These are phyloP conservation scores for Fraxinus sp. DNA, from an alignment of 305 asterid species.

Conservation along the genomic window DNA sequence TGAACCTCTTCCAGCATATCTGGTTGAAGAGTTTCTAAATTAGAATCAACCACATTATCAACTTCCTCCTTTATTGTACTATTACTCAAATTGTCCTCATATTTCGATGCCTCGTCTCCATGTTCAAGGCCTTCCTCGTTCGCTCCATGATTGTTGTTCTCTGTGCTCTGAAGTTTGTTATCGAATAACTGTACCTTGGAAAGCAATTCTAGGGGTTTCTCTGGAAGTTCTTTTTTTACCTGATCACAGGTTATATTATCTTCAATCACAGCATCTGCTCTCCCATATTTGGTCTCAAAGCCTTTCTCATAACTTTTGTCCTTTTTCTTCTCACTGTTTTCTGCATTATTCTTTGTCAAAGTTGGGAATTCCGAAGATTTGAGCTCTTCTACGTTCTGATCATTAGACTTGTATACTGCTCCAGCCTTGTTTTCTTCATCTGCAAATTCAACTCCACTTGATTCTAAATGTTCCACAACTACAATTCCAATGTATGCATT, in stretches of 20 bases:
- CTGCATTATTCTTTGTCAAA: background rate
- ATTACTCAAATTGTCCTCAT: conserved; percentile 1
- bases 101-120: conserved; percentile 14
- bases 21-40: conserved; percentile 14
- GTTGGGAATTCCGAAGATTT: conserved; percentile 10
- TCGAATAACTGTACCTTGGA: background rate
- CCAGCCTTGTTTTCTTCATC: conserved; percentile 24
- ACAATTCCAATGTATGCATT: conserved; percentile 3
- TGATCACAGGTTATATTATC: conserved; percentile 2
- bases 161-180: background rate
- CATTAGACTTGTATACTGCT: conserved; percentile 12
- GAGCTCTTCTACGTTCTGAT: conserved; percentile 9
- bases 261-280: conserved; percentile 6
- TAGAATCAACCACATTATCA: background rate
- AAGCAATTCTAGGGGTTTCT: background rate
- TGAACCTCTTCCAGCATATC: conserved; percentile 15
- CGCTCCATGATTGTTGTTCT: background rate
- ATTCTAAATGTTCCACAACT: conserved; percentile 22
- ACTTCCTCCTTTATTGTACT: conserved; percentile 12
- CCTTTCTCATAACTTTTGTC: background rate
- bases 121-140: conserved; percentile 2
- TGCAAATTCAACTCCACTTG: conserved; percentile 22
- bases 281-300: conserved; percentile 2
- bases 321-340: background rate
- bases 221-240: background rate